These are phyloP conservation scores for Puccinia horiana DNA, from an alignment of 1,284 basidiomycete genomes.

Conservation along the genomic window DNA sequence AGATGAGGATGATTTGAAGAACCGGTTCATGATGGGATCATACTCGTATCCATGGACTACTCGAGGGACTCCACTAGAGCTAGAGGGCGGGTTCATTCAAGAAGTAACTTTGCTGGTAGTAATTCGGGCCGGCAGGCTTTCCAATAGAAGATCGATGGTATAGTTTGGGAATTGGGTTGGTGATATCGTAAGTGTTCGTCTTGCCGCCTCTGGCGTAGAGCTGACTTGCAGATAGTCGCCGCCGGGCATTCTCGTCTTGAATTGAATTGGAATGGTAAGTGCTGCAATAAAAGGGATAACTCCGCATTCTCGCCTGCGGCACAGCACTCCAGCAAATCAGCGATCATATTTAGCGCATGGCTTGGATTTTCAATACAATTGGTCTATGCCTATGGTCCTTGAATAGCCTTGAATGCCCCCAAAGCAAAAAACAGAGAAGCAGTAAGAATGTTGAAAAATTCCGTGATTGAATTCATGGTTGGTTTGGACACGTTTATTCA, in stretches of 20 bases:
- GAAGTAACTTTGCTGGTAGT: not conserved
- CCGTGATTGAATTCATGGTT: not conserved
- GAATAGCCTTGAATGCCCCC: no score
- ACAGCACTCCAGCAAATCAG: not conserved
- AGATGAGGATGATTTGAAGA: conserved; percentile 1
- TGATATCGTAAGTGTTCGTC: no score
- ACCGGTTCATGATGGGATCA: conserved; percentile 12
- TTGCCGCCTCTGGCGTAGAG: not conserved
- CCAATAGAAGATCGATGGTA: not conserved
- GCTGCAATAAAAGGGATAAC: not conserved
- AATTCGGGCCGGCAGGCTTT: not conserved
- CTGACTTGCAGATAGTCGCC: not conserved
- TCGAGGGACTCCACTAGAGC: not conserved
- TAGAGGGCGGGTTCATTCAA: conserved; percentile 6
- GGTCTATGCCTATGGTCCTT: no score
- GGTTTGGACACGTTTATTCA: not conserved
- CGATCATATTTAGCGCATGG: no score
- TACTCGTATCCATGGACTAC: conserved; percentile 4
- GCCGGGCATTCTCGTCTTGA: not conserved
- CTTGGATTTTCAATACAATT: not conserved
- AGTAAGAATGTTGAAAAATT: no score
- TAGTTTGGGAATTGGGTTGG: not conserved
- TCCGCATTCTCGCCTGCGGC: not conserved
- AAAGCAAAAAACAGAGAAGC: no score
- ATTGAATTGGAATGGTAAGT: not conserved